Evolutionary conservation across 495 filamentous ascomycete genomes (phyloP), one percentile per base, ranked within the genome.

Genomic region (Friedmanniomyces simplex): DNA sequence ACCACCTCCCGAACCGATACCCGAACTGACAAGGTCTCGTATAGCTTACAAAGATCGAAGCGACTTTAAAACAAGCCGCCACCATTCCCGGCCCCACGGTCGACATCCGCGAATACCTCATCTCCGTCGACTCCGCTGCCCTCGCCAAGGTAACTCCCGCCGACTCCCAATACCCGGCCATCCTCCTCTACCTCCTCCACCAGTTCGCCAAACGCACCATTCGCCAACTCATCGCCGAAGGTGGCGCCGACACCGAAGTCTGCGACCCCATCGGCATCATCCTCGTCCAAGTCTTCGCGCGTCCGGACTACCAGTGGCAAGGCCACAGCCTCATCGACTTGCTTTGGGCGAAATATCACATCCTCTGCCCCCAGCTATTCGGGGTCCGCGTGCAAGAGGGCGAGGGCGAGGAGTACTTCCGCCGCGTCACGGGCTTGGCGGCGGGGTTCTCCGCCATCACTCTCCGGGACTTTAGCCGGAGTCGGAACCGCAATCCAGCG

Each of bases 231-330:
- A 76, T 87, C 54, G 77, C 77, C 55, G 90, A 96, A 69, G 84
- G 82, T 11, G 79, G 81, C 22, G 79, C 83, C 24, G 80, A 84
- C 42, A 79, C 81, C 0, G 80, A 79, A 25, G 77, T 82, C 28
- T 91, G 91, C 10, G 88, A 95, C 61, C 85, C 89, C 0, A 75
- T 97, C 50, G 94, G 93, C 36, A 78, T 94, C 34, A 70, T 89
- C 20, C 76, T 83, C 0, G 84, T 82, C 18, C 79, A 83, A 47
- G 79, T 91, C 22, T 91, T 96, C 65, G 83, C 89, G 2, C 46
- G 49, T 11, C 60, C 63, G n/a, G 21, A 57, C 12, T 58, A 57
- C 50, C 57, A 43, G 14, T 64, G 55, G 46, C 69, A 57, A 7
- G 52, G 42, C 26, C 60, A 75, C 32, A 79, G 82, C 13, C 73